Conservation (phyloP, 2,329 filamentous ascomycete genomes). For the Fusarium kyushuense region DNA sequence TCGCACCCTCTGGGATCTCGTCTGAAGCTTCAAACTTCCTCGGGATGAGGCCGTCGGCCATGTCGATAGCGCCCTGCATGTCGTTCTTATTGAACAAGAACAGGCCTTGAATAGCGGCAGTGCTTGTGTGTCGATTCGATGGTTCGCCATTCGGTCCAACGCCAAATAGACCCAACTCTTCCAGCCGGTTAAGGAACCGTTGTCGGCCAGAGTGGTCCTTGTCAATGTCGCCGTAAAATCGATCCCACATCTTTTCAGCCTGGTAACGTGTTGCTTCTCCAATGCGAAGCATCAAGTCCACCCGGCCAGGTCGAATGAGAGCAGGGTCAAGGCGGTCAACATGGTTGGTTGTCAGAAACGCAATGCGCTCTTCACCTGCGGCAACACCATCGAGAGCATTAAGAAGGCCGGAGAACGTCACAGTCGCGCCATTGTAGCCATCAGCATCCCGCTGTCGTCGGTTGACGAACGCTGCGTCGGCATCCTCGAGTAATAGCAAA, state of each 20-base stretch:
- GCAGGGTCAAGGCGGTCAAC: conserved; percentile 90
- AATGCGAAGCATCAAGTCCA: conserved; percentile 92
- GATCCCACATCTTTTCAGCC: conserved; percentile 88
- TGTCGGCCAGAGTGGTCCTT: conserved; percentile 69
- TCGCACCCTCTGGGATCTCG: conserved; percentile 53
- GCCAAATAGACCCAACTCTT: conserved; percentile 77
- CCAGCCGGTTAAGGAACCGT: conserved; percentile 77
- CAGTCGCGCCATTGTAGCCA: conserved; percentile 86
- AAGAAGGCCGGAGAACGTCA: conserved; percentile 92
- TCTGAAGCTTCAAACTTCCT: conserved; percentile 65
- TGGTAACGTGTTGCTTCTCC: conserved; percentile 90
- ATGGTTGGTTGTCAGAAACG: conserved; percentile 95
- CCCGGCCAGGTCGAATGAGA: conserved; percentile 87
- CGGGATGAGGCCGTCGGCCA: conserved; percentile 76
- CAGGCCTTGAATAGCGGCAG: conserved; percentile 91
- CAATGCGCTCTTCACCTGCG: conserved; percentile 91
- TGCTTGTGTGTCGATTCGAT: conserved; percentile 74
- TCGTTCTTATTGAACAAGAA: conserved; percentile 96
- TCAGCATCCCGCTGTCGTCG: conserved; percentile 81
- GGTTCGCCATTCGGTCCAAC: conserved; percentile 62
- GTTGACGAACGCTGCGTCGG: conserved; percentile 90
- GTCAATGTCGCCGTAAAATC: conserved; percentile 92
- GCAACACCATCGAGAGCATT: conserved; percentile 92
- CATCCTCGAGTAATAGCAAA: conserved; percentile 87
- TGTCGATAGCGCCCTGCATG: conserved; percentile 85